Evolutionary conservation across 108 stramenopile genomes (phyloP), one percentile per base, ranked within the genome.

Genomic region (Cyclostephanos tholiformis): DNA sequence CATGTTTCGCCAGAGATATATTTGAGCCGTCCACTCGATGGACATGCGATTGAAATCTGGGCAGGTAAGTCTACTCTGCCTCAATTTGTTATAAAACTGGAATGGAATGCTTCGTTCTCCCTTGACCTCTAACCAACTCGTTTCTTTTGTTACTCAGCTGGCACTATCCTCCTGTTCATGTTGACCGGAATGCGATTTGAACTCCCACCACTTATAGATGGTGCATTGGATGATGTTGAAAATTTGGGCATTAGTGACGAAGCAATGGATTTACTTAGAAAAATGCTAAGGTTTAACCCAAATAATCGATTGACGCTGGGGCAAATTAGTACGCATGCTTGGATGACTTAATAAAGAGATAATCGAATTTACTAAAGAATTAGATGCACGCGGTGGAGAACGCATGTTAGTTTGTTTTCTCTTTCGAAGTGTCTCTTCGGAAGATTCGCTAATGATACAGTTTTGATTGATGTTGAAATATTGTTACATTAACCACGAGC

Each of bases 1-100:
- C 86, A 91, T 56, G 86, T 91, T 69, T 22, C 84, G 9, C 89
- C 89, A 4, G 88, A 89, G 44, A 80, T 91, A 20, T 67, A 53
- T 8, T 20, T 20, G 22, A 19, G 38, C 12, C 69, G 32, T 35
- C 73, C 82, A 4, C 86, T 87, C 66, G 76, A 91, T 52, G 88
- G 88, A 0, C 82, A 86, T 38, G 76, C 86, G 0, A 76, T 86
- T 7, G 89, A 91, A 36, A 50, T 91, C 0, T 91, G 88, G 85
- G 83, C 89, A 12, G 59, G 59, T 23, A 60, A 19, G 59, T 29
- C 12, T 16, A 35, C 23, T 10, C 25, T 27, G 4, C 1, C 22
- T 25, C 13, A 12, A 12, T 26, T 55, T 55, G 26, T 25, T 16
- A 53, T 26, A 27, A 22, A 8, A 12, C 13, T 0, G 26, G 14